Conservation (phyloP, 306 rosid genomes). For the Vigna trinervia region DNA sequence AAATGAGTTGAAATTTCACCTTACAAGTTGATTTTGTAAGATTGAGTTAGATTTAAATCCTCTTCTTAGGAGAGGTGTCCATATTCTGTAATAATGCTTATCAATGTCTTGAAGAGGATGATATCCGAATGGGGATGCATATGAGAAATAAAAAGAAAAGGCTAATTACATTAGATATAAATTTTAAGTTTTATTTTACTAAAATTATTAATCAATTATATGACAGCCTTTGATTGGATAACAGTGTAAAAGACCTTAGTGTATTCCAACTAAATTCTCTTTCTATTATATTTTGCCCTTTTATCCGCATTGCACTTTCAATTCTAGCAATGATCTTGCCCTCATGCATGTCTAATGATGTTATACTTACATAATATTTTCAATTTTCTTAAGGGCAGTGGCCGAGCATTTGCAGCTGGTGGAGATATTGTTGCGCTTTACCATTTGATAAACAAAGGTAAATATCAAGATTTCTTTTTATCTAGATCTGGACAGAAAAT, state of each 20-base stretch:
- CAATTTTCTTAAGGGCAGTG: constrained; percentile 73
- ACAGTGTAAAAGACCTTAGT: background rate
- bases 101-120: too few relatives aligned
- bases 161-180: too few relatives aligned
- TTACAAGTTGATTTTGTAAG: too few relatives aligned
- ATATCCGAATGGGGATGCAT: too few relatives aligned
- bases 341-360: background rate
- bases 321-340: background rate
- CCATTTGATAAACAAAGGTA: constrained; percentile 65
- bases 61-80: too few relatives aligned
- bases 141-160: too few relatives aligned
- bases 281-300: background rate
- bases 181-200: too few relatives aligned
- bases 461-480: background rate
- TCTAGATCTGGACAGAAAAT: background rate
- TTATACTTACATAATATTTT: constrained; percentile 36
- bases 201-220: background rate
- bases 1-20: too few relatives aligned
- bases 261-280: background rate
- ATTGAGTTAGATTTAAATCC: too few relatives aligned
- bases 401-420: constrained; percentile 91
- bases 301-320: background rate
- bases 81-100: too few relatives aligned
- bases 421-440: constrained; percentile 83
- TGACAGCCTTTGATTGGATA: background rate